Evolutionary conservation across 108 stramenopile species (phyloP), one percentile per base, ranked within the genome.

Genomic region (Aurantiochytrium sp.): DNA sequence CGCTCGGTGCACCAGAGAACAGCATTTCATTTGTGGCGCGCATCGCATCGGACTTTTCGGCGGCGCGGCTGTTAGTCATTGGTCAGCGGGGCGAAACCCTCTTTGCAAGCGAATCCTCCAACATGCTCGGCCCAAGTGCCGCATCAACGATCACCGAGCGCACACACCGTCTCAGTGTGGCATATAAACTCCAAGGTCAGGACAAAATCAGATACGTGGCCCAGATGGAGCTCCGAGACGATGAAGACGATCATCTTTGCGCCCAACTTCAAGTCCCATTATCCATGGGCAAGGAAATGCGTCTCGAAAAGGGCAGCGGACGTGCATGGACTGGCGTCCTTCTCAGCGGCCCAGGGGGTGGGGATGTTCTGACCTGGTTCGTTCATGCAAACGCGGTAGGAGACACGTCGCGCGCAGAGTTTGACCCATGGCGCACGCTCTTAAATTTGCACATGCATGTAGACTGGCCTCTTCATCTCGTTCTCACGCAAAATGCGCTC

Each of bases 381-480:
- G 0, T 83, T 47, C 21, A 25, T 3, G 44, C 73, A 25, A 28
- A 83, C n/a, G 73, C n/a, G 5, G 16, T 28, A 10, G 73, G 73
- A 5, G 73, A 83, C 44, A 83, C 21, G 8, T 53, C 73, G 25
- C 64, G 64, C 73, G 73, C 44, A 25, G 73, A 83, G 73, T 53
- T 45, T 44, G 73, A 83, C 73, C 73, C 73, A 5, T 83, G 73
- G 73, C 10, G 73, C 18, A 25, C 73, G 73, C 73, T 83, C 0
- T n/a, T 83, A 0, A 83, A 47, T 53, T n/a, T 83, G 73, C 49
- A 83, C 44, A 83, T 83, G 73, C 49, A 83, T 0, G 73, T 83
- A 51, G 73, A 83, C 23, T 83, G 73, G 73, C 73, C 73, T 25
- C 73, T 83, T 12, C 73, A 83, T 44, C 73, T 83, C 10, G 73